Base-by-base conservation (phyloP, 139 green algal species). In the Chlorella sp. region DNA sequence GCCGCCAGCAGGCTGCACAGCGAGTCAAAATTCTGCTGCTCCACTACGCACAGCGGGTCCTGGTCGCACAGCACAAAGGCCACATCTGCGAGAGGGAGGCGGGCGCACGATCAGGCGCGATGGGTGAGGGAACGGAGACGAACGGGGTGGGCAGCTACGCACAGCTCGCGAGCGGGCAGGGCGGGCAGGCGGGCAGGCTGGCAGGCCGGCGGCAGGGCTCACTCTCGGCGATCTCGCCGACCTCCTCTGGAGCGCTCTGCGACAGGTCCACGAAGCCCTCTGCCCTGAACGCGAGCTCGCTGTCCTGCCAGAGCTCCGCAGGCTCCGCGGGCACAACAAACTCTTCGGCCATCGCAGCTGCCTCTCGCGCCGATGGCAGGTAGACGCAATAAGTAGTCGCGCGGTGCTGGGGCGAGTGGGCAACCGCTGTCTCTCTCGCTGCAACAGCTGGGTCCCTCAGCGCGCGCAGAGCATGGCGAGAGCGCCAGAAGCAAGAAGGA, bases 61-160 rank as follows among this genome's bases (percentile, higher is more conserved):
- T 86, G 48, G 36, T 91, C 84, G 71, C 81, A 89, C 25, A 92
- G 77, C 19, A 84, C 73, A 75, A 82, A 88, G 12, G 85, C 65
- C 29, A 86, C 40, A 25, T 80, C 86, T 92, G 83, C 65, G 25
- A 82, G 40, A 19, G 12, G 36, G 36, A 15, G 33, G 55, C 42
- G 42, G 58, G 23, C 11, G 46, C 27, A 33, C 27, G n/a, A 38
- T 78, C n/a, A n/a, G n/a, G n/a, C n/a, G n/a, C n/a, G n/a, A n/a
- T n/a, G n/a, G n/a, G n/a, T n/a, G 55, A 68, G 50, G 70, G 48
- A n/a, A 77, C 50, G 46, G 31, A 70, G 42, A 25, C 45, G 66
- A 9, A n/a, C n/a, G n/a, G n/a, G n/a, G n/a, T n/a, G n/a, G n/a
- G 53, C 35, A 40, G 43, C 62, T 21, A 59, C 36, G 50, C 25